Base-by-base conservation (phyloP, 768 basidiomycete genomes). In the Cantharellus anzutake region DNA sequence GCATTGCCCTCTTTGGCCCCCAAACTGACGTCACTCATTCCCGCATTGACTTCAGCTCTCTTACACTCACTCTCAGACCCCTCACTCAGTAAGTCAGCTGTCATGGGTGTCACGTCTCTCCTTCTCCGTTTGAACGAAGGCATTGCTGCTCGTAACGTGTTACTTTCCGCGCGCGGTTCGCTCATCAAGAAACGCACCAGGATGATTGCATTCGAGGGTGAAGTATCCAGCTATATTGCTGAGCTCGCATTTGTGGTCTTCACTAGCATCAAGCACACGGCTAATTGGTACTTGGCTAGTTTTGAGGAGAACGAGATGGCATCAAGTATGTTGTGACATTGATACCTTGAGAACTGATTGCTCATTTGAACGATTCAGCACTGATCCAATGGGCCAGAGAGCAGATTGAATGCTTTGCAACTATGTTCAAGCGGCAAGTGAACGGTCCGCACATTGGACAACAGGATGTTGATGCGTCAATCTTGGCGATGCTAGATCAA, bases 251-350 rank as follows among this genome's bases (percentile, higher is more conserved):
- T 92, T 48, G 87, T 98, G 0, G 80, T 84, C 60, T 98, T 98
- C 66, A 96, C 92, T 0, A 83, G 88, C 1, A 86, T 99, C 68
- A 93, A 96, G 68, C 90, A 98, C 67, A 96, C 93, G 1, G 89
- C 89, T 11, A 94, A 99, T 71, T 99, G 96, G 96, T 99, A 89
- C 70, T 74, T 97, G 64, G 83, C 85, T 0, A 92, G 90, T 60
- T 99, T 96, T 71, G 87, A 84, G 70, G 96, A 97, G 70, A 92
- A 96, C 67, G 83, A 91, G 64, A 87, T 88, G 63, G 85, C 94
- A 0, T 93, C 90, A 60, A 79, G 94, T 94, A 65, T 63, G 88
- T 7, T 7, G 20, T 7, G 20, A 48, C 20, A 7, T 48, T 7
- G 11, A 48, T 48, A 48, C 75, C 0, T 55, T 59, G 16, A 4